A percentile compares a stretch with the other conserved stretches of the same genome.
These are phyloP conservation scores for Bauhinia variegata DNA, from an alignment of 306 rosid species.

Conservation along the genomic window DNA sequence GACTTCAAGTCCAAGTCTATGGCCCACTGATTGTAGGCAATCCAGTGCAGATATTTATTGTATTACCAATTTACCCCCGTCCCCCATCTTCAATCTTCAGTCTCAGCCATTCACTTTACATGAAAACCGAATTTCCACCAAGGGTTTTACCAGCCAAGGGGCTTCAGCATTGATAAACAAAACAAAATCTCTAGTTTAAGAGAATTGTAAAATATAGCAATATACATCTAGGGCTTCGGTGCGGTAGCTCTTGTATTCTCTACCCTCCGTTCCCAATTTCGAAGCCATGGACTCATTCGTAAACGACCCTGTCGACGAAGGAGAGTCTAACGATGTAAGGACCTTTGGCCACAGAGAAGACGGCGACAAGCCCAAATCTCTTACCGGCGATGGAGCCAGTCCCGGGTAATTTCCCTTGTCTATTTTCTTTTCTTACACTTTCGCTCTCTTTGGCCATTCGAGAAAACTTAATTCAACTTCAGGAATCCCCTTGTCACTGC, in stretches of 20 bases:
- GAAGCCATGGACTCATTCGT: slow-evolving; percentile 66
- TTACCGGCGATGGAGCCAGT: slow-evolving; percentile 91
- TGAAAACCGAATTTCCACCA: not conserved
- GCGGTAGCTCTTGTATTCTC: slow-evolving; percentile 11
- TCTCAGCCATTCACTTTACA: no score
- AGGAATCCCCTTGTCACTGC: not conserved
- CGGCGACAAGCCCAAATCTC: slow-evolving; percentile 72
- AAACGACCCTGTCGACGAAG: slow-evolving; percentile 47
- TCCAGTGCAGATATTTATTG: no score
- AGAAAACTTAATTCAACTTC: slow-evolving; percentile 11
- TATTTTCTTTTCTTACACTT: not conserved
- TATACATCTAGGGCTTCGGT: slow-evolving; percentile 44
- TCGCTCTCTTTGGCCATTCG: slow-evolving; percentile 25
- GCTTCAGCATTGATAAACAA: no score
- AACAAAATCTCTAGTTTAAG: no score
- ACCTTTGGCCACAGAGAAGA: slow-evolving; percentile 58
- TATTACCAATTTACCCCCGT: no score
- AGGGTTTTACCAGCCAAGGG: not conserved
- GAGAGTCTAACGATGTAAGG: slow-evolving; percentile 58
- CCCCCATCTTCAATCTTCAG: no score
- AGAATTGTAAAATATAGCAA: not conserved
- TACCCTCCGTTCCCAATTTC: not conserved
- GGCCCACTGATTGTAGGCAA: no score
- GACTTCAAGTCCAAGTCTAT: no score
- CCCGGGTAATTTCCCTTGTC: slow-evolving; percentile 65